Base-by-base conservation (phyloP, 23 red algal species). In the Gracilaria domingensis region DNA sequence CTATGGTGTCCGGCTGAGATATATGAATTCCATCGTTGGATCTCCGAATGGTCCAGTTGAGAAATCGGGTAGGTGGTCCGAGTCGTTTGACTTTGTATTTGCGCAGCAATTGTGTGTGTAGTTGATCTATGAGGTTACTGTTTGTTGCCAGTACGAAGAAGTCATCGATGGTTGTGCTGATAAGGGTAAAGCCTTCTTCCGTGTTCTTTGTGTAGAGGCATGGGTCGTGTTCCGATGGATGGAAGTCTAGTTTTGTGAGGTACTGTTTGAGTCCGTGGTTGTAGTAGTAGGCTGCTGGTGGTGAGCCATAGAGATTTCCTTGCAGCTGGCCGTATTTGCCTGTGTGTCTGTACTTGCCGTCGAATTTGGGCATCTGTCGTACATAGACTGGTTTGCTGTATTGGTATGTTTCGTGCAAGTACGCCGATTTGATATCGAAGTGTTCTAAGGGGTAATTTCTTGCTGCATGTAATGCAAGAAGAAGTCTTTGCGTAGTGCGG, bases 401-500 rank as follows among this genome's bases (percentile, higher is more conserved):
- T 9, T 79, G 17, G 51, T 79, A 79, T 21, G 39, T 79, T 21
- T 79, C 50, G 5, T 79, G 38, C 1, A 56, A 14, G 50, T 54
- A 79, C 23, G 75, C 75, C 13, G 75, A 79, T 7, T 16, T 49
- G 13, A 79, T 79, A 37, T 50, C 75, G 36, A 79, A 56, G 8
- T 50, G 75, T 50, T 56, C 45, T 5, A 77, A 32, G 13, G 7
- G 75, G 17, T 24, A 21, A 4, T 79, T 45, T 3, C 5, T 16
- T 49, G 2, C 32, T 8, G 84, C 65, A 20, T 75, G 28, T 16
- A 88, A 42, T 62, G 84, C 84, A 28, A 77, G 16, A 65, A 88
- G 45, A 34, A 88, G 0, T 64, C 69, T 61, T 44, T 61, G 8
- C n/a, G 72, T 77, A 17, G 69, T 64, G 24, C 48, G 33, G 66